Base-by-base conservation (phyloP, 192 early-diverging fungal species). In the Lunasporangiospora selenospora region DNA sequence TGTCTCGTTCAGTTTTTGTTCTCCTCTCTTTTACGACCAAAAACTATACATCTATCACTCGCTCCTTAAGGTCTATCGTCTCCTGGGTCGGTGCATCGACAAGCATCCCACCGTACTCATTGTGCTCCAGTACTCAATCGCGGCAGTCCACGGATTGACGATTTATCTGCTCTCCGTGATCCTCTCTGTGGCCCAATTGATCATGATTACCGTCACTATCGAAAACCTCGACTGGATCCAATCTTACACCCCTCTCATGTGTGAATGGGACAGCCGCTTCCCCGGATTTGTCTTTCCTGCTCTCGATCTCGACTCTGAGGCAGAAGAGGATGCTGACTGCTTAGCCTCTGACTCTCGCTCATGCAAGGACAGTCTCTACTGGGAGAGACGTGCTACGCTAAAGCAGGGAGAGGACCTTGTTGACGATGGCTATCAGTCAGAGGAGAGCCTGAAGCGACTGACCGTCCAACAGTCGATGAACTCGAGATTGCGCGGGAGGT, bases 221-320 rank as follows among this genome's bases (percentile, higher is more conserved):
- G 67, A 73, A 31, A 73, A 63, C 26, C 36, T 73, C 26, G 67
- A 63, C 18, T 73, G 67, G 67, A 73, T 73, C 42, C 67, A 73
- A 19, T 21, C 53, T 6, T 44, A 73, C 19, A 62, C 43, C 48
- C 67, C 67, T 3, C 44, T 73, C 21, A 73, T 73, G 67, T 32
- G 44, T 13, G 67, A 73, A 23, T 73, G 67, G 67, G 60, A 73
- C 27, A 58, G 48, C 11, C 43, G 26, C 21, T 73, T 73, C 37
- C 67, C 67, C 13, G 60, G 67, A 10, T 73, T 73, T 36, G 67
- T 73, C 9, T 73, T 73, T 36, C 67, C 67, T n/a, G 60, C 67
- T 15, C 2, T 62, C 21, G 67, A 73, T 34, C 57, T 63, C 18
- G 59, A 62, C 9, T 62, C 59, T 11, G 67, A 50, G 10, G 6